Base-by-base conservation (phyloP, 352 stramenopile genomes). In the Phytophthora nicotianae region DNA sequence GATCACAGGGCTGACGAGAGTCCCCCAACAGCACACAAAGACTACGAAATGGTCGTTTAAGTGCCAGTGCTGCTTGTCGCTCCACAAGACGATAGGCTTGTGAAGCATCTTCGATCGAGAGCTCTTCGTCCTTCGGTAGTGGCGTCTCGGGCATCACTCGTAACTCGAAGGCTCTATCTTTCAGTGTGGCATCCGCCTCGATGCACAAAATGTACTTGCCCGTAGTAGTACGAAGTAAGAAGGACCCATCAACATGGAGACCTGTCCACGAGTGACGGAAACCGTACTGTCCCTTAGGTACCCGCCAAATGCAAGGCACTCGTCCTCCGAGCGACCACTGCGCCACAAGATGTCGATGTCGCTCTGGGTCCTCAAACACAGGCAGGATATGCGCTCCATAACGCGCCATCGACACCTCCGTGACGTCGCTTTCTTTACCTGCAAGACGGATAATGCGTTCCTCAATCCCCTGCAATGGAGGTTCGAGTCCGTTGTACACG, bases 191-290 rank as follows among this genome's bases (percentile, higher is more conserved):
- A 50, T 88, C 80, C 5, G 80, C 80, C 56, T 90, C 80, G 27
- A 90, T 88, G 19, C 76, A 87, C 50, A 90, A 52, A 19, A 88
- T 76, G 27, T 74, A 83, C 59, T 88, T 90, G 26, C 75, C 80
- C 2, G 80, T 90, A 8, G 80, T 88, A 24, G 80, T 86, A 1
- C 72, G 73, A 45, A 89, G 62, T 69, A 89, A 71, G 56, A 78
- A 89, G 3, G 72, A 70, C 26, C 66, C 66, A 23, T 88, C 77
- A 37, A 90, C 58, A 37, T 70, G 56, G 7, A 90, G 49, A 21
- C 65, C 52, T 19, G 56, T 58, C 80, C 80, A 89, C 35, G 80
- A 86, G 40, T 90, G 77, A n/a, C 78, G 77, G 38, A 82, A 88
- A 23, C 80, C 80, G 50, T 88, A 88, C 23, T 82, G 63, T 3